phyloP scores from a whole-genome alignment of 441 rosid genomes.

The Gossypium laxum region DNA sequence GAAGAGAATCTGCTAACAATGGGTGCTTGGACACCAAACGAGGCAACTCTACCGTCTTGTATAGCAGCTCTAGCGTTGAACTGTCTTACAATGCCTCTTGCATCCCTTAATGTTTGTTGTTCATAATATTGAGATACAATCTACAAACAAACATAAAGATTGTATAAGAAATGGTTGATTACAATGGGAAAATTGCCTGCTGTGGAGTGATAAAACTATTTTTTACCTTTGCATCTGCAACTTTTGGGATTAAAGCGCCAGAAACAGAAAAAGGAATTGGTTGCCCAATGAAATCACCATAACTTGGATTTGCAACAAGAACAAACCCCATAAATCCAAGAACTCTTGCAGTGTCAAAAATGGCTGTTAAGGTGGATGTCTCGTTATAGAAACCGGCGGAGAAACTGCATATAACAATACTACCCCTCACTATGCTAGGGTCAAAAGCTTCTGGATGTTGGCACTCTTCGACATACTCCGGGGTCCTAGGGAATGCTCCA shows the following conservation, averaged over 20 bases:
- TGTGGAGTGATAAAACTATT: background rate
- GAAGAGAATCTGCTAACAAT: slow-evolving; percentile 51
- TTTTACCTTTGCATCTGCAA: slow-evolving; percentile 54
- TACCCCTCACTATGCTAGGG: slow-evolving; percentile 30
- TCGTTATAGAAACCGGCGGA: slow-evolving; percentile 43
- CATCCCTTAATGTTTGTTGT: slow-evolving; percentile 37
- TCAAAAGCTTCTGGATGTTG: slow-evolving; percentile 43
- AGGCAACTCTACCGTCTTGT: slow-evolving; percentile 55
- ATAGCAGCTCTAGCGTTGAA: slow-evolving; percentile 48
- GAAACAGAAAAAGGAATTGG: slow-evolving; percentile 34
- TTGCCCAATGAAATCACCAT: slow-evolving; percentile 62
- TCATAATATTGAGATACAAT: slow-evolving; percentile 49
- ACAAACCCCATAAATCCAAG: slow-evolving; percentile 58
- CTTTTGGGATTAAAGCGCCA: slow-evolving; percentile 44
- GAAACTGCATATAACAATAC: slow-evolving; percentile 46
- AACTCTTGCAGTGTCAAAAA: slow-evolving; percentile 47
- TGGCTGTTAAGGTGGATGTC: slow-evolving; percentile 47
- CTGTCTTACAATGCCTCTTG: slow-evolving; percentile 27
- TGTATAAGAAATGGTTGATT: background rate
- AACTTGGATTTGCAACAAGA: slow-evolving; percentile 50
- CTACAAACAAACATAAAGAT: slow-evolving; percentile 24
- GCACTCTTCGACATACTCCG: slow-evolving; percentile 51
- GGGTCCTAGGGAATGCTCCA: slow-evolving; percentile 40
- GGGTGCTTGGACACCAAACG: slow-evolving; percentile 45
- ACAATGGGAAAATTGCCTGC: background rate